Evolutionary conservation across 1,284 basidiomycete genomes (phyloP).

Genomic region (Fomes fomentarius): DNA sequence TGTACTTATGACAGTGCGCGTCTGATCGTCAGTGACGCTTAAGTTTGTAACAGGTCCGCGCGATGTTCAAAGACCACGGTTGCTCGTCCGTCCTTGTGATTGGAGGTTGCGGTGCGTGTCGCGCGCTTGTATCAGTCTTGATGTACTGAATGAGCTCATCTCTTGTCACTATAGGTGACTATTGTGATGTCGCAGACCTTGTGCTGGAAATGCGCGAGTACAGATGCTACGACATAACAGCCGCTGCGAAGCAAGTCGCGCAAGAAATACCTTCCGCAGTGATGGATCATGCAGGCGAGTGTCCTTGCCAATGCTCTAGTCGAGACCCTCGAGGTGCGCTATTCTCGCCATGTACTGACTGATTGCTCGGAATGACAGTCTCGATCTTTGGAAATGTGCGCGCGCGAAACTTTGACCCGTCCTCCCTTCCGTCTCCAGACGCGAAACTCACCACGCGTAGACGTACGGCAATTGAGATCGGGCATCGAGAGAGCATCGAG

Average conservation of each 20-base stretch:
- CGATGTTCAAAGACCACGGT: slow-evolving; percentile 21
- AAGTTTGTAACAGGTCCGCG: slow-evolving; percentile 18
- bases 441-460: slow-evolving; percentile 16
- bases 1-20: background rate
- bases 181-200: slow-evolving; percentile 30
- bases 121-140: too few species aligned
- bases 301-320: too few species aligned
- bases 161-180: slow-evolving; percentile 18
- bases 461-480: slow-evolving; percentile 17
- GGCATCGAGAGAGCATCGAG: slow-evolving; percentile 7
- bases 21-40: background rate
- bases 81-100: slow-evolving; percentile 30
- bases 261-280: slow-evolving; percentile 28
- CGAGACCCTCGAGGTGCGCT: too few species aligned
- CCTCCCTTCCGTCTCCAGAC: slow-evolving; percentile 12
- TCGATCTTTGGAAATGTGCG: slow-evolving; percentile 9
- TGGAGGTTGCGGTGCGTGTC: slow-evolving; percentile 26
- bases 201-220: slow-evolving; percentile 31
- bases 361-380: background rate
- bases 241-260: slow-evolving; percentile 19
- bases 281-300: slow-evolving; percentile 16
- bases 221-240: slow-evolving; percentile 25
- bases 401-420: slow-evolving; percentile 1
- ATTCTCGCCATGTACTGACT: too few species aligned
- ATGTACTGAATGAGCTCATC: background rate